A percentile compares a stretch with the other conserved stretches of the same genome.
Conservation (phyloP, 129 eudicot species). For the Cynara cardunculus region DNA sequence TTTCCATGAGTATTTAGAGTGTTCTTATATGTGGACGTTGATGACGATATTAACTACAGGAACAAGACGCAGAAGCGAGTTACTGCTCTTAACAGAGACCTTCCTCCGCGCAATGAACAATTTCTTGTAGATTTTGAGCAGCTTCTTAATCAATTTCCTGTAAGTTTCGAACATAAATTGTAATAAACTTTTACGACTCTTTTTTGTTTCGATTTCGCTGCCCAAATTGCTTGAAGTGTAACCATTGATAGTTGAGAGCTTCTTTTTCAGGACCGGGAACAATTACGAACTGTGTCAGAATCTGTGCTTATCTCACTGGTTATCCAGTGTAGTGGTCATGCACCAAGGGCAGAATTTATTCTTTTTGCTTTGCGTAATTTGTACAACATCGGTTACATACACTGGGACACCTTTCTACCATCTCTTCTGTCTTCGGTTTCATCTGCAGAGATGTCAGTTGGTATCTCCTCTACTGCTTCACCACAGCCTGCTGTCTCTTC, state of each 20-base stretch:
- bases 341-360: constrained; percentile 92
- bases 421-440: constrained; percentile 89
- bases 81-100: constrained; percentile 78
- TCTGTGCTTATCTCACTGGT: constrained; percentile 80
- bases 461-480: constrained; percentile 50
- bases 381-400: constrained; percentile 68
- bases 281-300: constrained; percentile 80
- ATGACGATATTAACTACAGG: constrained; percentile 38
- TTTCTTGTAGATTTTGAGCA: constrained; percentile 85
- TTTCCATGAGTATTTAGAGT: background rate
- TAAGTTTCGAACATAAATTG: constrained; percentile 29
- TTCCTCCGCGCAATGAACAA: constrained; percentile 90
- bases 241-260: constrained; percentile 10
- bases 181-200: background rate
- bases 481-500: constrained; percentile 49
- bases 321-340: constrained; percentile 87
- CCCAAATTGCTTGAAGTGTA: background rate
- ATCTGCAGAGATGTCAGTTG: constrained; percentile 65
- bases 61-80: constrained; percentile 95
- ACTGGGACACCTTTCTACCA: constrained; percentile 91
- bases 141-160: constrained; percentile 75
- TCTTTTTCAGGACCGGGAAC: constrained; percentile 78
- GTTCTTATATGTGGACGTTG: constrained; percentile 15
- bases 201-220: background rate
- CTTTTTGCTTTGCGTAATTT: constrained; percentile 83